Base-by-base conservation (phyloP, 345 rosid species). In the Hibiscus tridactylites region DNA sequence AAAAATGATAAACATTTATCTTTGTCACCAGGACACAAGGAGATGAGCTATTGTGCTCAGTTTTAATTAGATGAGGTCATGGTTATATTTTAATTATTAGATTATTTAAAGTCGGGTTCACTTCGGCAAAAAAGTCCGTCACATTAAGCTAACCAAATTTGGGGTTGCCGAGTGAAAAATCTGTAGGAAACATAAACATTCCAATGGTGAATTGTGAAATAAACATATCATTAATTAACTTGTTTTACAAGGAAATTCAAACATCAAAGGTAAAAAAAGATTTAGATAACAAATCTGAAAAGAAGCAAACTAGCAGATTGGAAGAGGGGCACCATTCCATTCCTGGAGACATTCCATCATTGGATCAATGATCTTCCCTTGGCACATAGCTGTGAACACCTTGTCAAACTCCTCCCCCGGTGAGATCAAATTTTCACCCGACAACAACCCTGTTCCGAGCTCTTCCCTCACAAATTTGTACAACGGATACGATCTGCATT, bases 321-420 rank as follows among this genome's bases (percentile, higher is more conserved):
- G 80, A 54, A 83, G 77, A 11, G 85, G 87, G 72, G 90, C 88
- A 53, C 96, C 96, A 54, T 87, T 87, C 96, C 96, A 90, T 35
- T 76, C 87, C 17, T 77, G 60, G 11, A 90, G 85, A 64, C 93
- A 88, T 2, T 90, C 91, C 68, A 90, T 59, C 87, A 90, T 70
- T 50, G 93, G 91, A 82, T 87, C 93, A 46, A 90, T 83, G 75
- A 90, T 71, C 79, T 87, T 88, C n/a, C 96, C 96, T 54, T 81
- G 80, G 72, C 85, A 88, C 75, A 90, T 79, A 0, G 90, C 96
- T 0, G 85, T 75, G 67, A 90, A 90, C 26, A 91, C 92, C 78
- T 74, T 82, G 49, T 91, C 94, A 62, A 87, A 91, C 75, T 83
- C 93, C 75, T 90, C 93, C 1, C 96, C 94, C 0, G 94, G 94